Base-by-base conservation (phyloP, 2,329 filamentous ascomycete genomes). In the Lomentospora prolificans region DNA sequence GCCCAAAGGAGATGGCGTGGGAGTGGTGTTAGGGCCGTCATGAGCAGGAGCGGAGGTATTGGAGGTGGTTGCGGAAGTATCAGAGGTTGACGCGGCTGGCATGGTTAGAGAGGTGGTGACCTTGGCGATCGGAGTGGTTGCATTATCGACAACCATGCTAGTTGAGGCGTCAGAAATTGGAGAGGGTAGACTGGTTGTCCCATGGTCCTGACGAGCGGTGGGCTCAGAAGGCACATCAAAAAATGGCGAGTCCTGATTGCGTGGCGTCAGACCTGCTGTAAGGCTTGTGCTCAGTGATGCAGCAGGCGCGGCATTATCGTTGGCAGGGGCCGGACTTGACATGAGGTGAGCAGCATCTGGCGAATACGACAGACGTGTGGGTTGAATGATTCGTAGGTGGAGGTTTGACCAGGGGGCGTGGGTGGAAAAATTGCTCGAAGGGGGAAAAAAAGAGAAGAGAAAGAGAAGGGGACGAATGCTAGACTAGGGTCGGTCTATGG, bases 261-360 rank as follows among this genome's bases (percentile, higher is more conserved):
- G 31, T 55, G 48, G 39, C 53, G 53, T 27, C 39, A 48, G 53
- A 24, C 12, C 52, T 36, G 41, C 8, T 24, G 28, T 14, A 44
- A 30, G 27, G 53, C n/a, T 50, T 28, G 39, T 9, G 53, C 53
- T 55, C 53, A 50, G 53, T 24, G 41, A 44, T 33, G 52, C 52
- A 28, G 53, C 25, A 55, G 53, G 19, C n/a, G 53, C 41, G 36
- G 52, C 33, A 33, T 44, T 28, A 24, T 55, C 39, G 39, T 36
- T 30, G 53, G 41, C 53, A 48, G 44, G 53, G 28, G 53, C 24
- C 27, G 41, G 36, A 27, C 27, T 41, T 48, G 53, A 55, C 53
- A 55, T 55, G 53, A 33, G 39, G 25, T 55, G 41, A 50, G 53
- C 48, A 51, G 24, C 41, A 48, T 50, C 41, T 50, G 53, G 41